Conservation (phyloP, 2,329 filamentous ascomycete genomes). For the Cyclaneusma minus region DNA sequence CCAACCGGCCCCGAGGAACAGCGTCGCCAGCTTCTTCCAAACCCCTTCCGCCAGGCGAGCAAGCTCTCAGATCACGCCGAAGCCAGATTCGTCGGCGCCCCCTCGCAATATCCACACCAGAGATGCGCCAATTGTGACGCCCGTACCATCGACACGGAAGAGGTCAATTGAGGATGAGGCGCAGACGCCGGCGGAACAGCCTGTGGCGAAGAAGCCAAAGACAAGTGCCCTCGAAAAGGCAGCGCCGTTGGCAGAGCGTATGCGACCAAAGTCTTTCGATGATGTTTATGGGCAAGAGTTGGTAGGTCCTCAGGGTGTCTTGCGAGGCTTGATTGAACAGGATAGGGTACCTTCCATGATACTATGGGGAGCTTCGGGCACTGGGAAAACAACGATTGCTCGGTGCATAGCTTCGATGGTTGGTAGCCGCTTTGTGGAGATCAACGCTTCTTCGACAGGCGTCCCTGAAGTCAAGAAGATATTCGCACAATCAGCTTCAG, state of each 20-base stretch:
- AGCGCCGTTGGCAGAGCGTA: constrained; percentile 81
- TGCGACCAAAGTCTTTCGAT: constrained; percentile 73
- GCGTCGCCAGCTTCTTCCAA: constrained; percentile 45
- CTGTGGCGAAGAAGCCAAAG: constrained; percentile 47
- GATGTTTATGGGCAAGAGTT: constrained; percentile 86
- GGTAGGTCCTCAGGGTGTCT: constrained; percentile 68
- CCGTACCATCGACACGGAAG: constrained; percentile 12
- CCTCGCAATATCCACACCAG: constrained; percentile 19
- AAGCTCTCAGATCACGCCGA: constrained; percentile 13
- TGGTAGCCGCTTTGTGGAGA: constrained; percentile 79
- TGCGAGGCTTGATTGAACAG: constrained; percentile 73
- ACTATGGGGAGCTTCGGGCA: constrained; percentile 71
- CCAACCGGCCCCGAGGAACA: constrained; percentile 38
- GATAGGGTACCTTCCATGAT: constrained; percentile 89
- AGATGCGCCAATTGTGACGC: constrained; percentile 9
- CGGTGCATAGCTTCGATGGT: constrained; percentile 74
- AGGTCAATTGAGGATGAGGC: constrained; percentile 16
- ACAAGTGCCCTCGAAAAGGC: constrained; percentile 46
- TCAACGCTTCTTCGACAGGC: constrained; percentile 82
- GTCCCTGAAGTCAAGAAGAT: constrained; percentile 87
- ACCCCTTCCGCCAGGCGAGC: constrained; percentile 42
- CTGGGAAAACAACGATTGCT: constrained; percentile 84
- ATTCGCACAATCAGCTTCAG: constrained; percentile 70
- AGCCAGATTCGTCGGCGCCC: constrained; percentile 17
- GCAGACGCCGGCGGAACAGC: constrained; percentile 3